A percentile compares a stretch with the other conserved stretches of the same genome.
phyloP scores from a whole-genome alignment of 768 basidiomycete genomes.

The Peribolospora kevripleyi region DNA sequence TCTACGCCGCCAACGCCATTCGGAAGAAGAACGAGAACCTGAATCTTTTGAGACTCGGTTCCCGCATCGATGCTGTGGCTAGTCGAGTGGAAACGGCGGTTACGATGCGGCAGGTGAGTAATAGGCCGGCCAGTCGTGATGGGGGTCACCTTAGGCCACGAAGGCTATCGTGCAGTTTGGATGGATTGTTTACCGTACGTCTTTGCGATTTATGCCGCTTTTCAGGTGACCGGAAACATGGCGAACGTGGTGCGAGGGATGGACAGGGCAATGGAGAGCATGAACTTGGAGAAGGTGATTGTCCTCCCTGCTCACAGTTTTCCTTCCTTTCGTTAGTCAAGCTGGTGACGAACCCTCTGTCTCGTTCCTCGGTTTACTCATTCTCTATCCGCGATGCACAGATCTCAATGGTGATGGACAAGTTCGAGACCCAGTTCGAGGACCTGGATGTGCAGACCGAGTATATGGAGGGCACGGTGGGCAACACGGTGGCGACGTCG shows the following conservation, averaged over 20 bases:
- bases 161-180: background rate
- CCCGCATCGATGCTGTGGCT: constrained; percentile 87
- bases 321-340: too few relatives aligned
- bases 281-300: constrained; percentile 88
- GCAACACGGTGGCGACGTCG: constrained; percentile 66
- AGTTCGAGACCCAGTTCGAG: constrained; percentile 85
- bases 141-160: background rate
- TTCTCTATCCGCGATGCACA: constrained; percentile 16
- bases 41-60: constrained; percentile 69
- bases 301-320: too few relatives aligned
- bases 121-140: background rate
- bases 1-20: constrained; percentile 95
- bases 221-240: constrained; percentile 83
- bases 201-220: background rate
- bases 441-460: constrained; percentile 95
- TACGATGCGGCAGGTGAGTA: constrained; percentile 44
- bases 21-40: constrained; percentile 88
- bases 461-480: constrained; percentile 96
- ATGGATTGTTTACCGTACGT: too few relatives aligned
- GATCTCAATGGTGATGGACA: constrained; percentile 98
- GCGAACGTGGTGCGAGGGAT: constrained; percentile 85
- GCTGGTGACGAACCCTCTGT: background rate
- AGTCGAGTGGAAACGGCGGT: constrained; percentile 94
- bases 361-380: background rate
- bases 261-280: constrained; percentile 97